Base-by-base conservation (phyloP, 805 yeast genomes). In the Pichia heedii region DNA sequence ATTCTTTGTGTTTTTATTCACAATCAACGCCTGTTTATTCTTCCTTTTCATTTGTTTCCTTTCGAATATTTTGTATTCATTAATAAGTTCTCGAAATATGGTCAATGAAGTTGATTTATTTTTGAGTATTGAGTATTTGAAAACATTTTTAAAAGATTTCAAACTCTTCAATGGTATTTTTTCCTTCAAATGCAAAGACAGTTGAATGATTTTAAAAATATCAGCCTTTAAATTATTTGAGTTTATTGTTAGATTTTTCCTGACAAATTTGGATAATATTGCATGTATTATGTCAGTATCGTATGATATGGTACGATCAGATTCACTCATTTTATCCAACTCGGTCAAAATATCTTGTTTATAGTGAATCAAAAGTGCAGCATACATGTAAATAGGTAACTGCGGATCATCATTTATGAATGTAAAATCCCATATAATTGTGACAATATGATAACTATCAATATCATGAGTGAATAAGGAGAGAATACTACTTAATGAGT, bases 401-500 rank as follows among this genome's bases (percentile, higher is more conserved):
- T 69, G 53, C 43, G 84, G 72, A 1, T 84, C 75, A 41, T 70
- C 70, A 37, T 75, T 63, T 18, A 81, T 68, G 33, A 88, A 63
- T 8, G 82, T 66, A 43, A 73, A 74, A 57, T 86, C 95, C 76
- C 93, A 85, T 3, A 90, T 60, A 4, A 70, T 60, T 44, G 76
- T 67, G 7, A 84, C 62, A 24, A 75, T 73, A 12, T 63, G 64
- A 39, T 72, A 62, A 29, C 70, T 67, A 36, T 67, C 63, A 18
- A 75, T 50, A 47, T 86, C 88, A 62, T 89, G 97, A 9, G 90
- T 67, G 57, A 80, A 86, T 37, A 85, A 52, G 1, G 97, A 87
- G 30, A 90, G 67, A 1, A 90, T 65, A 1, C 90, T 74, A 18
- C 96, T 83, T 15, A 93, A 61, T 0, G 87, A 83, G 54, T 77